Evolutionary conservation across 75 land plant species (phyloP), one percentile per base, ranked within the genome.

Genomic region (Azolla pinnata): DNA sequence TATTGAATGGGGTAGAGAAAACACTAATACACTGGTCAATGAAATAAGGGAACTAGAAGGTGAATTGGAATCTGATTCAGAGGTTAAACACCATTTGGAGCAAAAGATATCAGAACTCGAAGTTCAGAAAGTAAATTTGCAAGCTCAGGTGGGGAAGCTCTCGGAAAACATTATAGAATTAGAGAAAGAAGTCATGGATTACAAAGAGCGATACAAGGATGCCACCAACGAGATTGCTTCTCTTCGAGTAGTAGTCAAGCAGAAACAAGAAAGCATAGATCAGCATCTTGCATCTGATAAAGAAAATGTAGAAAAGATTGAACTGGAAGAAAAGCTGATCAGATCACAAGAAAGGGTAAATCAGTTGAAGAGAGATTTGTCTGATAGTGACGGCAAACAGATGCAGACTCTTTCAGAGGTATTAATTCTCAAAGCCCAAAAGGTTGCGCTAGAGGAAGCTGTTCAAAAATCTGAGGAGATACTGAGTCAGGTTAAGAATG

Each of bases 61-160:
- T 12, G 54, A 27, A 14, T 2, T 52, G 10, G 29, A 52, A 26
- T 52, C 54, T 14, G 54, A 27, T 21, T 1, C 2, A 12, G 25
- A 25, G 29, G 29, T 26, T 3, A 46, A 64, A 23, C 19, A 78
- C 26, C 75, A 79, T 44, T 40, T 59, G 57, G 82, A 76, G 47
- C 53, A 52, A 26, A 25, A 12, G 23, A 24, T 52, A 3, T 52
- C 54, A 52, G 54, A 25, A 26, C 27, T 52, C 23, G 54, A 52
- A 52, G n/a, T 16, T 3, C 54, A 52, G 29, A 52, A 52, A 14
- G 25, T 27, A 24, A 3, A 2, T 25, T 24, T 18, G 54, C 54
- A 52, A 14, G 27, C 29, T 27, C 81, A 80, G 54, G 56, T 86
- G 24, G 68, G 73, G 25, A 67, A 75, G 74, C 86, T 83, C 47